A percentile compares a stretch with the other conserved stretches of the same genome.
Conservation (phyloP, 805 yeast species). For the Pichia pseudocactophila region DNA sequence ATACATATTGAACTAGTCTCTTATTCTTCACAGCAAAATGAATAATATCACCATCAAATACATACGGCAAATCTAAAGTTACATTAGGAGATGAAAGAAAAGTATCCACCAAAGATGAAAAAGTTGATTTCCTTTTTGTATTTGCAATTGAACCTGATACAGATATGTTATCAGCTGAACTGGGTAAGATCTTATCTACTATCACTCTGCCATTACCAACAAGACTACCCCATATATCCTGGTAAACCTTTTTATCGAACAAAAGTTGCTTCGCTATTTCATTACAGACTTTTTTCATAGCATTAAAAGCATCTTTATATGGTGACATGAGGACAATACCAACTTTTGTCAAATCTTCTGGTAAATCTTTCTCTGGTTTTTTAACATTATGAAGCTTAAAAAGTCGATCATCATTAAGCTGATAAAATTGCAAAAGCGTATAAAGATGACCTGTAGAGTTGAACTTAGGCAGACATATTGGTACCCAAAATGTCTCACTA, state of each 20-base stretch:
- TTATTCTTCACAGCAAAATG: slow-evolving; percentile 80
- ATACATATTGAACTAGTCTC: slow-evolving; percentile 47
- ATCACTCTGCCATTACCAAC: slow-evolving; percentile 6
- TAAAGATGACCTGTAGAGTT: slow-evolving; percentile 83
- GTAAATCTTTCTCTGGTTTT: not conserved
- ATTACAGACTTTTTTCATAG: slow-evolving; percentile 54
- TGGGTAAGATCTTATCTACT: slow-evolving; percentile 21
- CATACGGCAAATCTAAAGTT: not conserved
- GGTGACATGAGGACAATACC: slow-evolving; percentile 48
- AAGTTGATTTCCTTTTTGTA: slow-evolving; percentile 13
- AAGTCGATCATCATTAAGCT: slow-evolving; percentile 26
- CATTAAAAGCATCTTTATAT: slow-evolving; percentile 71
- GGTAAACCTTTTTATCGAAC: slow-evolving; percentile 24
- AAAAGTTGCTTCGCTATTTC: slow-evolving; percentile 38
- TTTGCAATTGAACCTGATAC: not conserved
- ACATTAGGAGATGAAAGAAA: slow-evolving; percentile 31
- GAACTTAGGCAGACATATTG: slow-evolving; percentile 85
- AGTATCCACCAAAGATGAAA: slow-evolving; percentile 7
- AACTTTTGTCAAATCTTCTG: slow-evolving; percentile 24
- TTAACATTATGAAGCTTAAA: slow-evolving; percentile 24
- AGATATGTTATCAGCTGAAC: slow-evolving; percentile 35
- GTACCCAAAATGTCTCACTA: slow-evolving; percentile 82
- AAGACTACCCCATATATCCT: slow-evolving; percentile 11
- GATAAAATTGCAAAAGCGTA: slow-evolving; percentile 61
- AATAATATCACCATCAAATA: not conserved